Evolutionary conservation across 495 filamentous ascomycete genomes (phyloP).

Genomic region (Gamarada debralockiae): DNA sequence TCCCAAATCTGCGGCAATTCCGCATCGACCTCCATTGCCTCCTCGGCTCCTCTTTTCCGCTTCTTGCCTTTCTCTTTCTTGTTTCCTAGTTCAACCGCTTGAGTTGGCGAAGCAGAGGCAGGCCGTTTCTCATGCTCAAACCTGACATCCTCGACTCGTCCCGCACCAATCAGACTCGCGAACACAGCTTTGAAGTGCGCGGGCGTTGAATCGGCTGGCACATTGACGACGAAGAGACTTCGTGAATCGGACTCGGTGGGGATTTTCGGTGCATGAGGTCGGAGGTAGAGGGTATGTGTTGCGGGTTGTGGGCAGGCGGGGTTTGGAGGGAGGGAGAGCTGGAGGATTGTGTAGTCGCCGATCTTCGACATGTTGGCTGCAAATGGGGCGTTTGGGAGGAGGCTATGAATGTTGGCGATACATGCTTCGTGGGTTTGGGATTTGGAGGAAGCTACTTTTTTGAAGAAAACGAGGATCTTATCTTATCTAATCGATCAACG

Average conservation of each 20-base stretch:
- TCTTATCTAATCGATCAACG: too few relatives aligned
- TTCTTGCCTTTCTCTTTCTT: slow-evolving; percentile 53
- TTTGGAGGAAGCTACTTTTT: too few relatives aligned
- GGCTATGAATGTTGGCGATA: too few relatives aligned
- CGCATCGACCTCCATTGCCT: slow-evolving; percentile 48
- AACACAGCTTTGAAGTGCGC: slow-evolving; percentile 73
- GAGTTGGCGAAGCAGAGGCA: slow-evolving; percentile 11
- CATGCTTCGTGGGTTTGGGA: too few relatives aligned
- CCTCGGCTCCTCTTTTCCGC: slow-evolving; percentile 55
- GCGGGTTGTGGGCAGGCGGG: slow-evolving; percentile 52
- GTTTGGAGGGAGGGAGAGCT: slow-evolving; percentile 58
- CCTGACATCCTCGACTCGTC: slow-evolving; percentile 67
- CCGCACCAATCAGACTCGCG: slow-evolving; percentile 61
- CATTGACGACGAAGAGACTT: slow-evolving; percentile 81
- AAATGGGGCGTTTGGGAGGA: too few relatives aligned
- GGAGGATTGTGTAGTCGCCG: slow-evolving; percentile 47
- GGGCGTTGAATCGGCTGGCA: slow-evolving; percentile 81
- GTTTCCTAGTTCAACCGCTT: slow-evolving; percentile 37
- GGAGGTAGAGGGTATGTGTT: slow-evolving; percentile 84
- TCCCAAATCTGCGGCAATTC: slow-evolving; percentile 71
- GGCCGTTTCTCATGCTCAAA: slow-evolving; percentile 56
- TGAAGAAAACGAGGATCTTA: too few relatives aligned
- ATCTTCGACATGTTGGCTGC: slow-evolving; percentile 20
- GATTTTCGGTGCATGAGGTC: slow-evolving; percentile 72
- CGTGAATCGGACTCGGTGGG: slow-evolving; percentile 67